Base-by-base conservation (phyloP, 2,329 filamentous ascomycete species). In the Trichoderma atrobrunneum region DNA sequence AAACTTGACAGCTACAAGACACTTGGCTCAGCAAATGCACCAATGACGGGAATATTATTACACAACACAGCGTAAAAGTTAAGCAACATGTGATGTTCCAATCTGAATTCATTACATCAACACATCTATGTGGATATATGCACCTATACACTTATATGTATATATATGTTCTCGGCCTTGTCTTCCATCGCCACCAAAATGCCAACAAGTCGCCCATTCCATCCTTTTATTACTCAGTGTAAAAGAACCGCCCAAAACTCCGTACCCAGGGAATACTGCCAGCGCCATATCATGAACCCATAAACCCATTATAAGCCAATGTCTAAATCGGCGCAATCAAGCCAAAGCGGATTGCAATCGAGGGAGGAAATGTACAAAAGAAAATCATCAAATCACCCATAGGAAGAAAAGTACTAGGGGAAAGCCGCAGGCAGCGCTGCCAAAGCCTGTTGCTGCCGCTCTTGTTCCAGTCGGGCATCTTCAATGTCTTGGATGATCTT, bases 401-500 rank as follows among this genome's bases (percentile, higher is more conserved):
- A 16, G 28, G 18, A 10, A 16, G 21, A 10, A 4, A 14, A 16
- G 24, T 14, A 7, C 54, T 14, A 61, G 8, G 21, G 57, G 28
- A 62, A 24, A 26, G 28, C 12, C 24, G n/a, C 26, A 5, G 63
- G 64, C 24, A 72, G 48, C 30, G 28, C 24, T 26, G 60, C 57
- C 56, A 72, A 57, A 6, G 62, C 68, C 48, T 63, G 51, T 21
- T 72, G 72, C 34, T 72, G 56, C 59, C 34, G 39, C 56, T 63
- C 54, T 26, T 32, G 64, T 34, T 66, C 68, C 18, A 26, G 1
- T 16, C 66, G 56, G 26, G 54, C 71, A 34, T 64, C 65, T 43
- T 70, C 62, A 18, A 66, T 65, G 36, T 83, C 79, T 34, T 84
- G 82, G 7, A 85, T 79, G 56, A 83, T 80, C 73, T 84, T 83